Percentiles rank a stretch among this genome's conserved stretches.
Conservation (phyloP, 176 grass and related monocot species). For the Ensete ventricosum region DNA sequence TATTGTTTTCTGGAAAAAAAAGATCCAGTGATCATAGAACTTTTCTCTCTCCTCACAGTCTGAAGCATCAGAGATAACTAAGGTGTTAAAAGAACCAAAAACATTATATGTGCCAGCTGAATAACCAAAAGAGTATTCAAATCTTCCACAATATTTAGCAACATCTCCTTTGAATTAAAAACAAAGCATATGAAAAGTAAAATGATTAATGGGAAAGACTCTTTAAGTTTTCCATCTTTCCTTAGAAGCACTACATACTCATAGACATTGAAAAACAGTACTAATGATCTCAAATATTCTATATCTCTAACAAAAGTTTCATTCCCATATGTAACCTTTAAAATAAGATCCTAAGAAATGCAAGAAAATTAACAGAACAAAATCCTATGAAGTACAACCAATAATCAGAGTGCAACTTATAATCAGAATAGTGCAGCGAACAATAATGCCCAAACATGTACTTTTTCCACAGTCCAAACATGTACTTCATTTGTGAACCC, state of each 20-base stretch:
- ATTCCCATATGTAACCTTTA: neutral
- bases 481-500: no score
- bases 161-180: no score
- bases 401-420: neutral
- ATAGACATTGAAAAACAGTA: neutral
- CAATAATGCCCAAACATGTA: no score
- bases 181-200: neutral
- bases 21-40: neutral
- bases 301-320: neutral
- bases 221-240: neutral
- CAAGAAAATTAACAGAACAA: neutral
- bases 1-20: neutral
- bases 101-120: neutral
- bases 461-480: no score
- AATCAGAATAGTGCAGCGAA: neutral
- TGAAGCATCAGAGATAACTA: neutral
- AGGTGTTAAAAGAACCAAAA: neutral
- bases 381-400: neutral
- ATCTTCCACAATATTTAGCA: no score
- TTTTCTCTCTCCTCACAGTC: neutral
- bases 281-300: neutral
- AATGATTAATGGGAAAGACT: neutral
- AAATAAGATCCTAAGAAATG: neutral
- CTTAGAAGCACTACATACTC: neutral
- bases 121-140: neutral